phyloP scores from a whole-genome alignment of 345 rosid genomes.

The Heritiera littoralis region DNA sequence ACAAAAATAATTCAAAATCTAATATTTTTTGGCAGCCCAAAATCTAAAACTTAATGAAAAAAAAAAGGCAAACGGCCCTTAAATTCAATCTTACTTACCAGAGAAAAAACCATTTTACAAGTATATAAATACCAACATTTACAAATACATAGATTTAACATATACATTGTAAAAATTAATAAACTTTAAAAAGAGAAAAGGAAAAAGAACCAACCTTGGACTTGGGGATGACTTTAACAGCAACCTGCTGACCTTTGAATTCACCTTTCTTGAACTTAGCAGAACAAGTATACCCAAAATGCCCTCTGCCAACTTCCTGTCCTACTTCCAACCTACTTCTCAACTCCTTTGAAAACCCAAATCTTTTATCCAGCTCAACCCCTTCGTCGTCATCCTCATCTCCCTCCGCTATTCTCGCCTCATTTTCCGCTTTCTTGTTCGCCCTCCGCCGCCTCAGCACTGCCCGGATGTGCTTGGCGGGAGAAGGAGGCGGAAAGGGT shows the following conservation, averaged over 20 bases:
- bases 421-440: slow-evolving; percentile 40
- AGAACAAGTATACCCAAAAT: slow-evolving; percentile 95
- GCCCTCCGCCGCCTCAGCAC: slow-evolving; percentile 59
- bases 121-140: background rate
- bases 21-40: no score
- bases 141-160: background rate
- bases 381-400: slow-evolving; percentile 45
- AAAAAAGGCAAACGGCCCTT: background rate
- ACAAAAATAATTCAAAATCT: background rate
- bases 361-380: slow-evolving; percentile 77
- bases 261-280: slow-evolving; percentile 93
- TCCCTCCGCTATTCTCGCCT: slow-evolving; percentile 39
- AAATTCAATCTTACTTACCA: background rate
- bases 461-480: slow-evolving; percentile 86
- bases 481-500: slow-evolving; percentile 90
- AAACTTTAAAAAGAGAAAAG: background rate
- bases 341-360: slow-evolving; percentile 84
- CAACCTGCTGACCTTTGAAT: slow-evolving; percentile 79
- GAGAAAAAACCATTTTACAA: background rate
- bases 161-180: background rate
- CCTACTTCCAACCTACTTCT: slow-evolving; percentile 65
- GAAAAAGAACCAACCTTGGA: slow-evolving; percentile 56
- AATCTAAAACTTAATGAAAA: background rate
- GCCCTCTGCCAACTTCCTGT: slow-evolving; percentile 94
- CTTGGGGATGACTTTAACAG: slow-evolving; percentile 93